A percentile compares a stretch with the other conserved stretches of the same genome.
These are phyloP conservation scores for Rhodosporidiobolus sp. DNA, from an alignment of 768 basidiomycete species.

Conservation along the genomic window DNA sequence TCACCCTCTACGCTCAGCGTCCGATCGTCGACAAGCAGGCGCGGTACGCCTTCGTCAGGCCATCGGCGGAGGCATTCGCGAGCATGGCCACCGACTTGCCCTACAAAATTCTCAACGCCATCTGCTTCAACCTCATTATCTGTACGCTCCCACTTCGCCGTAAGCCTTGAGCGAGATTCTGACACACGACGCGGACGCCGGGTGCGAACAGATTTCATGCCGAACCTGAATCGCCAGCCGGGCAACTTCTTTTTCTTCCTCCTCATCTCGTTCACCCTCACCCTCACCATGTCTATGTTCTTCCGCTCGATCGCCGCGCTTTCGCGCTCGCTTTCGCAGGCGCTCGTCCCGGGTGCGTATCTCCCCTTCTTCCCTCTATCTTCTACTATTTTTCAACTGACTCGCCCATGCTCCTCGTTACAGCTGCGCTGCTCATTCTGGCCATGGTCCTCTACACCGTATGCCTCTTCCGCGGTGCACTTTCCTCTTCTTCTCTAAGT, in stretches of 20 bases:
- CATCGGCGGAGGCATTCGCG: conserved; percentile 52
- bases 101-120: conserved; percentile 43
- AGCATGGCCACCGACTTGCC: conserved; percentile 39
- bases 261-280: conserved; percentile 49
- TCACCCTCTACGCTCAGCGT: conserved; percentile 40
- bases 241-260: conserved; percentile 52
- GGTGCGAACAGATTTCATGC: too few relatives aligned
- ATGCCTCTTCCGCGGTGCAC: conserved; percentile 36
- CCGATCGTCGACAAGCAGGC: conserved; percentile 47
- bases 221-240: conserved; percentile 51
- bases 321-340: conserved; percentile 29
- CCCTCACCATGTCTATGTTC: conserved; percentile 50
- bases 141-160: conserved; percentile 45
- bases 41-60: conserved; percentile 53
- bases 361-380: neutral
- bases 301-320: conserved; percentile 45
- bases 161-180: too few relatives aligned
- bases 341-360: neutral
- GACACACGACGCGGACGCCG: too few relatives aligned
- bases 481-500: conserved; percentile 5
- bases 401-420: neutral
- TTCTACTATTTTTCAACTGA: neutral
- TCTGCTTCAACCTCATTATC: conserved; percentile 40
- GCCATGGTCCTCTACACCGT: conserved; percentile 28
- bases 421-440: conserved; percentile 31